Evolutionary conservation across 2,329 filamentous ascomycete species (phyloP).

Genomic region (Curvularia eragrostidis): DNA sequence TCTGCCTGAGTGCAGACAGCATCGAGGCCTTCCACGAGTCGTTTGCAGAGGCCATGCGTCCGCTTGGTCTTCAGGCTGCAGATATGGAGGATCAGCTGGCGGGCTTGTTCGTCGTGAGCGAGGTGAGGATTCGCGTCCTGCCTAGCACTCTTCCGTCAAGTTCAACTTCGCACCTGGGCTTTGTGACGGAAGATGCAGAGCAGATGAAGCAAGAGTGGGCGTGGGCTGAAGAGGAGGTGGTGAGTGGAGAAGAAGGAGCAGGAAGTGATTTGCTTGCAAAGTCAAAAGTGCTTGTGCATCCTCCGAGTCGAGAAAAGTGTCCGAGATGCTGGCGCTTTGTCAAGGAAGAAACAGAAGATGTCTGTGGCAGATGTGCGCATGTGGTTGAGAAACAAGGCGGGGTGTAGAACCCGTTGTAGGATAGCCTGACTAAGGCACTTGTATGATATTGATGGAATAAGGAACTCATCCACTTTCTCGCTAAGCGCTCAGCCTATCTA

Average conservation of each 20-base stretch:
- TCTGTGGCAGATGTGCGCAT: conserved; percentile 77
- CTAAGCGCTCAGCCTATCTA: not conserved
- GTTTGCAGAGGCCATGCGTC: conserved; percentile 14
- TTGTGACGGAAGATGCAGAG: conserved; percentile 6
- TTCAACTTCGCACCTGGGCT: not conserved
- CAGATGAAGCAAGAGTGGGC: conserved; percentile 17
- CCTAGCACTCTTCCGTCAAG: not conserved
- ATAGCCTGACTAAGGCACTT: not conserved
- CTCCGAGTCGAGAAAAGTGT: conserved; percentile 72
- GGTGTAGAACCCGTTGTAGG: not conserved
- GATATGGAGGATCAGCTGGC: conserved; percentile 43
- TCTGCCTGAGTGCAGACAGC: conserved; percentile 28
- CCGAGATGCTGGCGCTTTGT: conserved; percentile 88
- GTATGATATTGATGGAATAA: not conserved
- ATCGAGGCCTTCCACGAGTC: not conserved
- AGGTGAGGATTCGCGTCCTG: conserved; percentile 28
- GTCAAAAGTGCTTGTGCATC: conserved; percentile 43
- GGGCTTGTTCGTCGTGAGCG: conserved; percentile 53
- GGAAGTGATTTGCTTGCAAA: conserved; percentile 14
- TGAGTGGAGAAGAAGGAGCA: not conserved
- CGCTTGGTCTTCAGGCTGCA: not conserved
- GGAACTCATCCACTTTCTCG: not conserved
- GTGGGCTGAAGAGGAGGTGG: conserved; percentile 32
- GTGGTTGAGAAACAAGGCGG: conserved; percentile 56
- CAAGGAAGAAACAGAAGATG: conserved; percentile 66